Evolutionary conservation across 2,329 filamentous ascomycete genomes (phyloP), one percentile per base, ranked within the genome.

Genomic region (Elsinoe ampelina): DNA sequence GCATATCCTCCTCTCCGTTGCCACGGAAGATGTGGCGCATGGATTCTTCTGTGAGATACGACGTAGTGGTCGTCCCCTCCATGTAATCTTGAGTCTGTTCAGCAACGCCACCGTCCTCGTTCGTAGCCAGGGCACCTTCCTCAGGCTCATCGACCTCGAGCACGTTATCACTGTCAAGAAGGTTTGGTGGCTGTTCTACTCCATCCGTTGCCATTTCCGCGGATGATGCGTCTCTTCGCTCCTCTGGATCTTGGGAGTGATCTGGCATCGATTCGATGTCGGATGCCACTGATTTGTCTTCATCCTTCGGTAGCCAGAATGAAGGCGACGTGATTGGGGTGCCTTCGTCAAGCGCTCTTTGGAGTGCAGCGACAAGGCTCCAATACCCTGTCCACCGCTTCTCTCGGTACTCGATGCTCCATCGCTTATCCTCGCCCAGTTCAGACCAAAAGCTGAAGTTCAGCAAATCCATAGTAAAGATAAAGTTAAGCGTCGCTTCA

Each of bases 391-490:
- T 96, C 89, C 90, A 97, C 58, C 73, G 82, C 70, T 82, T 85
- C 26, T 83, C 90, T 45, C 80, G 80, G 71, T 96, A 97, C 58
- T 88, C 84, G 41, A 98, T 80, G 8, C 86, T 80, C 70, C 92
- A 98, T 10, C 89, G 79, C 64, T 92, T 83, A 4, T 83, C 78
- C 10, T 87, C 84, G 2, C 70, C 66, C 58, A 77, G 72, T 54
- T 88, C 85, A 12, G 89, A 95, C 93, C 93, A 98, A 70, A 98
- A 98, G 19, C 86, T 69, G 68, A 97, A 98, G 69, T 98, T 98
- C 52, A 98, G 75, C 26, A 98, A 71, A 69, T 98, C 93, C 89
- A 98, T 95, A 17, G 88, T 89, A 69, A 98, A 97, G 65, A 98
- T 92, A 68, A 98, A 97, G 61, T 88, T 85, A 19, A 60, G 41